Evolutionary conservation across 768 basidiomycete species (phyloP).

Genomic region (Galerina sulciceps): DNA sequence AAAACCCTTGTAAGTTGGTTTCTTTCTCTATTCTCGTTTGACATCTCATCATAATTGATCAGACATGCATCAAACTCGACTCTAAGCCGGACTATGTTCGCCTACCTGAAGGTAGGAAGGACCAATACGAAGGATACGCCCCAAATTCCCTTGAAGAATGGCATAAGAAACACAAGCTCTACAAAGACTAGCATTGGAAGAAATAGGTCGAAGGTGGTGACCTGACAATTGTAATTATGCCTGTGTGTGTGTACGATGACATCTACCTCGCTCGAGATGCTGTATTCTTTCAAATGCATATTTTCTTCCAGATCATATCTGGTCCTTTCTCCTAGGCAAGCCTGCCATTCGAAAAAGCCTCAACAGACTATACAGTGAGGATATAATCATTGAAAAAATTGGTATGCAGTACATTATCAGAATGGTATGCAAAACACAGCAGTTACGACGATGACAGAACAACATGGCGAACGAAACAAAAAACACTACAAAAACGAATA

Average conservation of each 20-base stretch:
- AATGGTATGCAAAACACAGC: conserved; percentile 11
- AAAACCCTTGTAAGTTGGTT: conserved; percentile 48
- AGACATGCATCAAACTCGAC: conserved; percentile 49
- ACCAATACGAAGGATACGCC: conserved; percentile 48
- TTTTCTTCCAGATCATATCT: too few relatives aligned
- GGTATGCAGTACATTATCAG: neutral
- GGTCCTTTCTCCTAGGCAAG: too few relatives aligned
- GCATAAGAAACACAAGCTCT: conserved; percentile 59
- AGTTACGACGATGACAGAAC: conserved; percentile 10
- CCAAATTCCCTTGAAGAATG: conserved; percentile 55
- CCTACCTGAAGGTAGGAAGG: conserved; percentile 61
- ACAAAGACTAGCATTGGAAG: conserved; percentile 21
- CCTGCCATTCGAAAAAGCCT: too few relatives aligned
- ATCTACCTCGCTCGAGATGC: too few relatives aligned
- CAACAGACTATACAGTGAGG: neutral
- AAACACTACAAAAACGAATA: neutral
- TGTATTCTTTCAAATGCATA: too few relatives aligned
- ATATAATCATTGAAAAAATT: neutral
- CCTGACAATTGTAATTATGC: neutral
- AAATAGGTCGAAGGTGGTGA: neutral
- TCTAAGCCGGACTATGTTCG: conserved; percentile 66
- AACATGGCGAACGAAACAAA: conserved; percentile 1
- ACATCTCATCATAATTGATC: neutral
- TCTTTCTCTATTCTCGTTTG: neutral
- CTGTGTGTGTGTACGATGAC: neutral